Conservation (phyloP, 148 eudicot genomes). For the Chenopodium album region DNA sequence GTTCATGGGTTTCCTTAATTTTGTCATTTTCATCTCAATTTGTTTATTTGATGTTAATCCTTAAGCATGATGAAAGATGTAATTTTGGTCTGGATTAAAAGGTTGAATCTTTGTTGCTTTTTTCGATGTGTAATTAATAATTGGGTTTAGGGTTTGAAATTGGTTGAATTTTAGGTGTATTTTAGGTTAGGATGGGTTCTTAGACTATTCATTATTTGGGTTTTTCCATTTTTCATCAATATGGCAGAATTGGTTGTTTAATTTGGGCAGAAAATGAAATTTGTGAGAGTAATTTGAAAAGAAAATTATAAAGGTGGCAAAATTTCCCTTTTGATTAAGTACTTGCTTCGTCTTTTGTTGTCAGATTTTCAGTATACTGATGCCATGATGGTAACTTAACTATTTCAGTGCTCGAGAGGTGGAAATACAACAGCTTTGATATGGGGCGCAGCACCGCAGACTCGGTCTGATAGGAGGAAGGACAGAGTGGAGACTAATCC, state of each 20-base stretch:
- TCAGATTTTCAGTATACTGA: background rate
- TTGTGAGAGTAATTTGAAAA: too few species aligned
- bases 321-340: background rate
- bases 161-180: background rate
- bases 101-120: background rate
- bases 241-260: background rate
- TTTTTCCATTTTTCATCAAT: background rate
- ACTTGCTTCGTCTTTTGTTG: background rate
- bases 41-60: constrained; percentile 1
- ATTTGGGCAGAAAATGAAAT: background rate
- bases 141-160: constrained; percentile 6
- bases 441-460: constrained; percentile 97
- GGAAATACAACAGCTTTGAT: constrained; percentile 80
- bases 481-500: constrained; percentile 99
- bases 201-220: background rate
- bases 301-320: background rate
- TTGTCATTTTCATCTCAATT: background rate
- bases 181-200: background rate
- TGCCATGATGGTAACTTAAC: constrained; percentile 11
- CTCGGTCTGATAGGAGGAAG: constrained; percentile 88
- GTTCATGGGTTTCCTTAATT: background rate
- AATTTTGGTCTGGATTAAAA: background rate
- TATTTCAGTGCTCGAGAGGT: constrained; percentile 57
- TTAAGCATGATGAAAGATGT: constrained; percentile 1
- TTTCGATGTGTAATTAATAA: background rate